Evolutionary conservation across 129 eudicot genomes (phyloP), one percentile per base, ranked within the genome.

Genomic region (Solidago caesia): DNA sequence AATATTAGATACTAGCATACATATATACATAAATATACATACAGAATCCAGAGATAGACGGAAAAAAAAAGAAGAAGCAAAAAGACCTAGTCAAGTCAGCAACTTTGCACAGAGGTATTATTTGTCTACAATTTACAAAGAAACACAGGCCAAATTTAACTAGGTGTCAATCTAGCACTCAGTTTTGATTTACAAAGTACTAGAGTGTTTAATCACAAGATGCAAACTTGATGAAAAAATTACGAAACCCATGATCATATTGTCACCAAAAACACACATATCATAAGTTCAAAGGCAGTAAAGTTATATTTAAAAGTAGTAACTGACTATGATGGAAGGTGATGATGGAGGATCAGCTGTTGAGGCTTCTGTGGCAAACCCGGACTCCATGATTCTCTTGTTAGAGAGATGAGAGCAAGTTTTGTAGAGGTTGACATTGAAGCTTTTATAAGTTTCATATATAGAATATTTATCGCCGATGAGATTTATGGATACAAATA

Each of bases 321-420:
- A 57, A 73, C 79, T 66, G 63, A 79, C 83, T 62, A 43, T 45
- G 62, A 43, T 45, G 62, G 74, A 65, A 64, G 78, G 73, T 64
- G 78, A 79, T 72, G 73, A 66, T 7, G 83, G 39, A 16, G 68
- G 74, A 64, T 73, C 60, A 46, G 78, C 14, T 64, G 62, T 39
- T 27, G 82, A 71, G 44, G 73, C 15, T 39, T 79, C 83, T 79
- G 73, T 79, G 71, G 59, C 64, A 49, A 52, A 66, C 63, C 62
- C 49, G 45, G 10, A 63, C 16, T 62, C 39, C 59, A 61, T 60
- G 70, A 73, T 73, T 73, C 72, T 27, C 51, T 68, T 68, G 72
- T 44, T 76, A 29, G 68, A 57, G 58, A 58, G 47, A 67, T 76
- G 59, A 67, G 52, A 63, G 48, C 7, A 33, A 53, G 57, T 14